phyloP scores from a whole-genome alignment of 1,139 yeast species.

The Zygosaccharomyces sapae region DNA sequence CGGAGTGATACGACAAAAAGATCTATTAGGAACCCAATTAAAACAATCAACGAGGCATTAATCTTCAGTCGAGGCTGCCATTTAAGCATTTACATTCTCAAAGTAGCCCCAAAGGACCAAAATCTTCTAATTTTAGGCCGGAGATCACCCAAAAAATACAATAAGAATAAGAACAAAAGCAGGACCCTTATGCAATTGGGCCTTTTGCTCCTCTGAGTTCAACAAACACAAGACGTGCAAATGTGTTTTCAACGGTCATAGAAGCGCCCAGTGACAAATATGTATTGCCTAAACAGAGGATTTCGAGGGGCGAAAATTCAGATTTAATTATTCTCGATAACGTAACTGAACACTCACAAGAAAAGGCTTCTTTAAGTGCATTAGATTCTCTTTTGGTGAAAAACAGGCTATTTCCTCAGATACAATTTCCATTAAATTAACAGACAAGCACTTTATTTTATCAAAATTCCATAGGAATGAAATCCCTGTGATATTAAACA shows the following conservation, averaged over 20 bases:
- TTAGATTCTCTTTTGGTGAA: slow-evolving; percentile 18
- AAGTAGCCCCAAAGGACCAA: neutral
- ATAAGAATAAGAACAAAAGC: slow-evolving; percentile 5
- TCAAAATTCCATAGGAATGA: slow-evolving; percentile 23
- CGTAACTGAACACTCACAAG: neutral
- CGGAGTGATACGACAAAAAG: slow-evolving; percentile 3
- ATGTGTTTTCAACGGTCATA: slow-evolving; percentile 28
- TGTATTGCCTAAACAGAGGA: slow-evolving; percentile 5
- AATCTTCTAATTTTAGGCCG: neutral
- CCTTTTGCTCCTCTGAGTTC: slow-evolving; percentile 10
- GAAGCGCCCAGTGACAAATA: slow-evolving; percentile 21
- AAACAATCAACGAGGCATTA: neutral
- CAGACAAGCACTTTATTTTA: slow-evolving; percentile 17
- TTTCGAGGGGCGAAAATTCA: neutral
- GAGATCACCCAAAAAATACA: neutral
- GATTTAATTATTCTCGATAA: neutral
- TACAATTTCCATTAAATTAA: slow-evolving; percentile 17
- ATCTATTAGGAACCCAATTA: neutral
- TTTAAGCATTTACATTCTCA: neutral
- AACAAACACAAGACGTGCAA: slow-evolving; percentile 15
- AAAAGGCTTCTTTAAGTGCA: slow-evolving; percentile 6
- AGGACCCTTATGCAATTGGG: slow-evolving; percentile 5
- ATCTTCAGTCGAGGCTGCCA: neutral
- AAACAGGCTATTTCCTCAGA: slow-evolving; percentile 18
- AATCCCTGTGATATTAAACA: slow-evolving; percentile 11